Evolutionary conservation across 495 filamentous ascomycete species (phyloP).

Genomic region (Penicillium riverlandense): DNA sequence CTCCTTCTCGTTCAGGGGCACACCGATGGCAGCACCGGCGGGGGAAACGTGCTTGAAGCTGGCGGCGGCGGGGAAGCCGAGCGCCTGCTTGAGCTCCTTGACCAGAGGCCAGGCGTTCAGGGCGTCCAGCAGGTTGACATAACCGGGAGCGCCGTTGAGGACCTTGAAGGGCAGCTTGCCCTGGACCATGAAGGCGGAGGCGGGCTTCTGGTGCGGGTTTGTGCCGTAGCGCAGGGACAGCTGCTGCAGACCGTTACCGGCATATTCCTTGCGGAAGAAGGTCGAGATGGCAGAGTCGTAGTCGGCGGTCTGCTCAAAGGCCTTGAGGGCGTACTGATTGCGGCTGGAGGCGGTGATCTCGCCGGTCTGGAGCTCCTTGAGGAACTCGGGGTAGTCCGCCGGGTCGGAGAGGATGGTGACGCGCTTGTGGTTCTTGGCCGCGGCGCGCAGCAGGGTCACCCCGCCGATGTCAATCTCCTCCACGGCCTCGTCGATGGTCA

Average conservation of each 20-base stretch:
- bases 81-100: conserved; percentile 87
- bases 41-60: conserved; percentile 99
- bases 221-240: conserved; percentile 84
- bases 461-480: conserved; percentile 98
- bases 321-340: conserved; percentile 87
- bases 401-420: conserved; percentile 95
- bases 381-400: conserved; percentile 85
- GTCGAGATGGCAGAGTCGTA: conserved; percentile 91
- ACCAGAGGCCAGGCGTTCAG: conserved; percentile 95
- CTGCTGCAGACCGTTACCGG: conserved; percentile 75
- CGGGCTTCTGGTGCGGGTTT: conserved; percentile 97
- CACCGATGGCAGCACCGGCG: conserved; percentile 88
- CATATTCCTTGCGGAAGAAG: conserved; percentile 97
- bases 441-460: conserved; percentile 90
- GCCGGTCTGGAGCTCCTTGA: conserved; percentile 79
- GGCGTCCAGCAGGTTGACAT: conserved; percentile 94
- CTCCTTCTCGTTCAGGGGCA: conserved; percentile 77
- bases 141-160: conserved; percentile 84
- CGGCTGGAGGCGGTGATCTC: conserved; percentile 77
- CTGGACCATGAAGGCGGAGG: conserved; percentile 68
- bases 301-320: conserved; percentile 97
- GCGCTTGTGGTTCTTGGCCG: conserved; percentile 93
- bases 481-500: conserved; percentile 90
- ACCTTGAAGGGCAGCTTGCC: conserved; percentile 89
- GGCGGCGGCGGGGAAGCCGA: conserved; percentile 84